Percentiles rank a stretch among this genome's conserved stretches.
These are phyloP conservation scores for Biscogniauxia marginata DNA, from an alignment of 2,329 filamentous ascomycete species.

Conservation along the genomic window DNA sequence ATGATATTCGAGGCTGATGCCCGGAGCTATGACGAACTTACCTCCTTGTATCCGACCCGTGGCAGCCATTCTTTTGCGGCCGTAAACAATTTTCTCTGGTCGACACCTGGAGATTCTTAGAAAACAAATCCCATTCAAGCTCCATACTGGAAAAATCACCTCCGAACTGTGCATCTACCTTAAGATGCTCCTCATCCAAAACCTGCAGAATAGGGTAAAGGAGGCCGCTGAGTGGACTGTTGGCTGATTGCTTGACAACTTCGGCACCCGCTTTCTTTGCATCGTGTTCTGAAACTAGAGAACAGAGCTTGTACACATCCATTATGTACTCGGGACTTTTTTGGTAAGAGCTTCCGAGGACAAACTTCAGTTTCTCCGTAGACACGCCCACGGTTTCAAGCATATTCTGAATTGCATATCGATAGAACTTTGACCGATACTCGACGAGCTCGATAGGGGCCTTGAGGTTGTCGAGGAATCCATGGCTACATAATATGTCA, in stretches of 20 bases:
- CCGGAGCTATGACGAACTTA: slow-evolving; percentile 5
- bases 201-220: slow-evolving; percentile 88
- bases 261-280: slow-evolving; percentile 90
- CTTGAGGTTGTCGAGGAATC: slow-evolving; percentile 80
- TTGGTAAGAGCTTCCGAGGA: slow-evolving; percentile 84
- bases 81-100: slow-evolving; percentile 88
- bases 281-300: slow-evolving; percentile 60
- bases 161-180: slow-evolving; percentile 85
- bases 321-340: slow-evolving; percentile 72
- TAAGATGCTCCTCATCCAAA: slow-evolving; percentile 85
- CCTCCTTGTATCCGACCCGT: slow-evolving; percentile 74
- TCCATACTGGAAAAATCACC: slow-evolving; percentile 40
- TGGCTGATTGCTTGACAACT: slow-evolving; percentile 87
- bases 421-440: slow-evolving; percentile 81
- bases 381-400: slow-evolving; percentile 77
- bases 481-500: slow-evolving; percentile 46
- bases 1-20: not conserved
- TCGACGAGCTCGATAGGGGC: slow-evolving; percentile 86
- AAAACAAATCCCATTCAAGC: slow-evolving; percentile 1
- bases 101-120: slow-evolving; percentile 46
- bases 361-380: slow-evolving; percentile 76
- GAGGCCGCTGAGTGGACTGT: slow-evolving; percentile 70
- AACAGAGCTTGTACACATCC: slow-evolving; percentile 79
- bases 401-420: slow-evolving; percentile 69
- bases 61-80: slow-evolving; percentile 83